Base-by-base conservation (phyloP, 257 asterid species). In the Echium plantagineum region DNA sequence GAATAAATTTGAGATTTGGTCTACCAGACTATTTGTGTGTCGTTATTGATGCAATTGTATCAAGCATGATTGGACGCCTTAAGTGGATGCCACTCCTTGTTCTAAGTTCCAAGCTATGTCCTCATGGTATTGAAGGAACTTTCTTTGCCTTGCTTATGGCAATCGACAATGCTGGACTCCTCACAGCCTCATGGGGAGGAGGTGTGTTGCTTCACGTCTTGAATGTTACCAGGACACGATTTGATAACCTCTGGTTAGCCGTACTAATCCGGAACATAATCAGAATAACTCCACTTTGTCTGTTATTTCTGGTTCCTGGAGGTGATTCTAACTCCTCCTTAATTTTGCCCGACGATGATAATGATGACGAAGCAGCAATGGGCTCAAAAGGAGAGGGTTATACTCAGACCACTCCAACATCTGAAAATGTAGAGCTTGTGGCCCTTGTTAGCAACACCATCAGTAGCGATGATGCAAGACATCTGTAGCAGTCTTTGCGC, bases 51-150 rank as follows among this genome's bases (percentile, higher is more conserved):
- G 75, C 94, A n/a, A 80, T 93, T 15, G 88, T 90, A 52, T 66
- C 89, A 67, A 85, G 81, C 58, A 60, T 90, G 86, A 83, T 87
- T 5, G 89, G 89, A 13, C 81, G 95, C 13, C 78, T 90, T 24
- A 87, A 87, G 60, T 90, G 97, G 97, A 90, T 90, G 97, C 97
- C 97, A 3, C 97, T 87, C 59, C 94, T 87, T 22, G 96, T 90
- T 53, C 79, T 90, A 28, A 90, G 89, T 69, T 77, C 96, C 16
- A 87, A 78, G 81, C 77, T 90, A 13, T 90, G 97, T 66, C 97
- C 97, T 35, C 73, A 87, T 9, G 97, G 97, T 58, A 85, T 90
- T 0, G 95, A 90, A 65, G 97, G 97, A 63, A 87, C 96, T 0
- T 84, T 90, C 64, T 90, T 90, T n/a, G 96, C 96, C 28, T 66